These are phyloP conservation scores for Auricularia heimuer DNA, from an alignment of 768 basidiomycete species.

Conservation along the genomic window DNA sequence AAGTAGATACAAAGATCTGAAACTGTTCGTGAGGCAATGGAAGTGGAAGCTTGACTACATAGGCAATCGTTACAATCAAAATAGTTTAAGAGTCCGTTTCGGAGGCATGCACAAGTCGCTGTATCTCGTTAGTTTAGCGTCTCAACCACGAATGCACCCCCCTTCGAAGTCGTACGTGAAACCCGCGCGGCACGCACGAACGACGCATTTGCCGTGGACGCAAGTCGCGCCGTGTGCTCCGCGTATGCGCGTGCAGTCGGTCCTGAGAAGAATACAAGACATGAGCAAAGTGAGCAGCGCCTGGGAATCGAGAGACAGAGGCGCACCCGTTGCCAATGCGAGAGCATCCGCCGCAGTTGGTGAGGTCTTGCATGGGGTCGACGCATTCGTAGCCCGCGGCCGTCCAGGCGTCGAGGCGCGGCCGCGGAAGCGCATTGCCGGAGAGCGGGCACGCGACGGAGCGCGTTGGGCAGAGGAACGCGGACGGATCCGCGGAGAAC, in stretches of 20 bases:
- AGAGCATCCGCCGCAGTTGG: neutral
- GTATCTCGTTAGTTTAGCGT: too few relatives aligned
- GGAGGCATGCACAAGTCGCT: too few relatives aligned
- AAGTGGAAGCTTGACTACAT: too few relatives aligned
- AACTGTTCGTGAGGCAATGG: too few relatives aligned
- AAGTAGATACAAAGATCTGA: too few relatives aligned
- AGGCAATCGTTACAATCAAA: too few relatives aligned
- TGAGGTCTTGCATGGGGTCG: neutral
- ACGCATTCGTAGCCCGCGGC: neutral
- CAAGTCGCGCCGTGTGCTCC: neutral
- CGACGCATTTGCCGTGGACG: neutral
- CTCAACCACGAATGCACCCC: neutral
- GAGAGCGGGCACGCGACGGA: neutral
- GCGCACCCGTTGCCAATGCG: neutral
- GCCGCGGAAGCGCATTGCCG: neutral
- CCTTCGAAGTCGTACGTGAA: neutral
- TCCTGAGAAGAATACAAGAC: neutral
- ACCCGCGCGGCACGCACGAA: neutral
- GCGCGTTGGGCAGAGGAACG: neutral
- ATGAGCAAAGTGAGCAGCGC: neutral
- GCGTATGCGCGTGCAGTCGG: neutral
- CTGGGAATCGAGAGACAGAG: neutral
- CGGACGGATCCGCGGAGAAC: neutral
- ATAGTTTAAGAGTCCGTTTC: too few relatives aligned
- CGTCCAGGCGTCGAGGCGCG: neutral